These are phyloP conservation scores for Camellia lanceoleosa DNA, from an alignment of 148 eudicot genomes.

Conservation along the genomic window DNA sequence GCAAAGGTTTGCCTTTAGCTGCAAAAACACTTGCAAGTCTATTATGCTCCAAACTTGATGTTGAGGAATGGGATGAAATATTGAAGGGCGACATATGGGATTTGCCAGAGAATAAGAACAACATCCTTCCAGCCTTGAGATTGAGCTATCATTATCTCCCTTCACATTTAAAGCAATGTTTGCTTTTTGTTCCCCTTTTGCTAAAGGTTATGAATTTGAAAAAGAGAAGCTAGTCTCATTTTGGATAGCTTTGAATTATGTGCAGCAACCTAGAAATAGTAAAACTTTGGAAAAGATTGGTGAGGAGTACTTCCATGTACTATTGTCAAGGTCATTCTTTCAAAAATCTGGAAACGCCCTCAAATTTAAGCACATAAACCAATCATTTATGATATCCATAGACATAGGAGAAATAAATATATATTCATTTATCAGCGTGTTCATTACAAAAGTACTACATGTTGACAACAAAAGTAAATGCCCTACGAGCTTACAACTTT, in stretches of 20 bases:
- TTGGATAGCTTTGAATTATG: neutral
- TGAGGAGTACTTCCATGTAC: neutral
- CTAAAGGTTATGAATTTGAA: neutral
- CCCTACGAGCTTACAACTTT: no score
- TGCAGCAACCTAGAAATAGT: no score
- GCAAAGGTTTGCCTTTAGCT: slow-evolving; percentile 24
- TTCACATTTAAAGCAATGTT: neutral
- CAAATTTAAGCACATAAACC: no score
- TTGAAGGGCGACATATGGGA: slow-evolving; percentile 4
- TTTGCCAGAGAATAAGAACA: neutral
- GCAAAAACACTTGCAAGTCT: neutral
- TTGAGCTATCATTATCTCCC: slow-evolving; percentile 5
- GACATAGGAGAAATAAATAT: no score
- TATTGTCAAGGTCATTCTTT: neutral
- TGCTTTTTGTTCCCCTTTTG: neutral
- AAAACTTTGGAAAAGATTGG: neutral
- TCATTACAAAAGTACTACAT: no score
- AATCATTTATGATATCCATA: no score
- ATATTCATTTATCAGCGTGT: no score
- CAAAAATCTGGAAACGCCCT: neutral
- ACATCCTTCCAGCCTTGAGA: neutral
- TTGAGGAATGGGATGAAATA: neutral
- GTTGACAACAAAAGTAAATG: no score
- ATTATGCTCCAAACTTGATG: neutral
- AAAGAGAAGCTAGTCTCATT: neutral